Percentiles rank a stretch among this genome's conserved stretches.
These are phyloP conservation scores for Verbascum thapsus DNA, from an alignment of 257 asterid genomes.

Conservation along the genomic window DNA sequence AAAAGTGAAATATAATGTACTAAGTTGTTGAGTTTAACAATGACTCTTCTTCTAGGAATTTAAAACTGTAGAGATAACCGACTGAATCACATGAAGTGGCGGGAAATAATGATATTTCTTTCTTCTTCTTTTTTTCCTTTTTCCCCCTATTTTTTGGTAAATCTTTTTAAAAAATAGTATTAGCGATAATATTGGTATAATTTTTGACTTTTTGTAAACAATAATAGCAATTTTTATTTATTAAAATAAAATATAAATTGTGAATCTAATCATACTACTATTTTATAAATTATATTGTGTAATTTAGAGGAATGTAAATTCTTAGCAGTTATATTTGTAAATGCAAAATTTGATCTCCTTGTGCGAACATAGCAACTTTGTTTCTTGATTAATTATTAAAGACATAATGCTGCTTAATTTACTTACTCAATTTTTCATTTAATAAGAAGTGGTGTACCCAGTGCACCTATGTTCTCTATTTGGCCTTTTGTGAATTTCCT, in stretches of 20 bases:
- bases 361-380: background rate
- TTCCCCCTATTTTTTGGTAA: background rate
- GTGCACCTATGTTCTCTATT: slow-evolving; percentile 7
- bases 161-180: no score
- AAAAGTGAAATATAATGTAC: no score
- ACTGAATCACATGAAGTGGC: no score
- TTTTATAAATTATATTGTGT: slow-evolving; percentile 37
- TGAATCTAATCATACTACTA: no score
- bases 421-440: background rate
- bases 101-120: background rate
- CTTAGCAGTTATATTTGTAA: slow-evolving; percentile 35
- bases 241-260: no score
- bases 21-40: background rate
- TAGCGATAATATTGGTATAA: no score
- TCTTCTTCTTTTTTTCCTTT: background rate
- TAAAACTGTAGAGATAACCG: slow-evolving; percentile 15
- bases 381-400: slow-evolving; percentile 19
- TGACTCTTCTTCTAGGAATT: slow-evolving; percentile 18
- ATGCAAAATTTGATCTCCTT: slow-evolving; percentile 50
- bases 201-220: no score
- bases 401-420: slow-evolving; percentile 18
- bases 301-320: slow-evolving; percentile 42
- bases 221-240: no score
- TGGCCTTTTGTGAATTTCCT: background rate
- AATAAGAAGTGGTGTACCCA: slow-evolving; percentile 13